A percentile compares a stretch with the other conserved stretches of the same genome.
Conservation (phyloP, 257 asterid genomes). For the Nicotiana noctiflora region DNA sequence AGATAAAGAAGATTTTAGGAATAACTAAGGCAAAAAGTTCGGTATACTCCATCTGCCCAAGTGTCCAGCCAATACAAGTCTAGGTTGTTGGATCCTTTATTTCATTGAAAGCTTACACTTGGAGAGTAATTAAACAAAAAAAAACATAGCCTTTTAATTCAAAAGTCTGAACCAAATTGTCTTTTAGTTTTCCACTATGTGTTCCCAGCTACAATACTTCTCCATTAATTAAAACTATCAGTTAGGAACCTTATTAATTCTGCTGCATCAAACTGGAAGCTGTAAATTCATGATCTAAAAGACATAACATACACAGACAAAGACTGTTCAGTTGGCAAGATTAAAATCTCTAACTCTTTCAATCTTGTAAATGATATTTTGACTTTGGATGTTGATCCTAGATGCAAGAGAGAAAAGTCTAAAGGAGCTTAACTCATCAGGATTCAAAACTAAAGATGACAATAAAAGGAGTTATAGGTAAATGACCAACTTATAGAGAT, state of each 20-base stretch:
- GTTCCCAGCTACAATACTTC: neutral
- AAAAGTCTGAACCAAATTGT: neutral
- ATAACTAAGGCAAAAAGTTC: neutral
- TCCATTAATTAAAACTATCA: neutral
- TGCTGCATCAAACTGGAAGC: neutral
- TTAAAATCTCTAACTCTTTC: neutral
- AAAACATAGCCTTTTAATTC: neutral
- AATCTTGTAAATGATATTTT: neutral
- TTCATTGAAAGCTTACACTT: neutral
- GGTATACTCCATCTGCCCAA: neutral
- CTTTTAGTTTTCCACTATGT: neutral
- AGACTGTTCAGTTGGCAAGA: neutral
- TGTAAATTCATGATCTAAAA: neutral
- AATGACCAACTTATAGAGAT: neutral
- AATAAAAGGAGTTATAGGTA: no score
- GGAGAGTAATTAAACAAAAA: neutral
- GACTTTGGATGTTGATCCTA: no score
- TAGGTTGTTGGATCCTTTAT: neutral
- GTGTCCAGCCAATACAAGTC: neutral
- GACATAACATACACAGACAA: neutral
- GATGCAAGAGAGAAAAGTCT: no score
- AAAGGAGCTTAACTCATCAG: no score
- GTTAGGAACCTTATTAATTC: neutral
- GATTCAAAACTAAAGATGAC: neutral
- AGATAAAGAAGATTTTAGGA: neutral